A percentile compares a stretch with the other conserved stretches of the same genome.
These are phyloP conservation scores for Trametopsis cervina DNA, from an alignment of 768 basidiomycete genomes.

Conservation along the genomic window DNA sequence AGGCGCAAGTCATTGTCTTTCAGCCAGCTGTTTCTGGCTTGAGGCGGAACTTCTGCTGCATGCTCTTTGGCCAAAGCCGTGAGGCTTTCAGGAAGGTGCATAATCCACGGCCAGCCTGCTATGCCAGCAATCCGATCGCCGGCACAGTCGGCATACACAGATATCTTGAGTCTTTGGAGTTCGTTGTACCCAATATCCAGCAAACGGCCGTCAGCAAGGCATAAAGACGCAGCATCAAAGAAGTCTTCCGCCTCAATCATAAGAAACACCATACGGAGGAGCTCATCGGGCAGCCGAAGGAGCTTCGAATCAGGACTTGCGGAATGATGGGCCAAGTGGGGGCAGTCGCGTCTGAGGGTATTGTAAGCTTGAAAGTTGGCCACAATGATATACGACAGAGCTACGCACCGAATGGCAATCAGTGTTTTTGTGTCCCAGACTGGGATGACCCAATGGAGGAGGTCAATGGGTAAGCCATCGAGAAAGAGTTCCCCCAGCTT, in stretches of 20 bases:
- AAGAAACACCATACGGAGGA: neutral
- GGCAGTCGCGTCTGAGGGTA: too few species aligned
- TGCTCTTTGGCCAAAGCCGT: neutral
- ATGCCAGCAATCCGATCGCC: neutral
- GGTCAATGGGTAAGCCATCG: too few species aligned
- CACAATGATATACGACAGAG: too few species aligned
- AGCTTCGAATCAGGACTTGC: neutral
- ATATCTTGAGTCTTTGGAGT: neutral
- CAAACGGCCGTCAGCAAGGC: neutral
- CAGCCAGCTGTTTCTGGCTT: neutral
- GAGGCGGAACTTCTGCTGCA: neutral
- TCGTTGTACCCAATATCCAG: neutral
- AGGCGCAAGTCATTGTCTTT: too few species aligned
- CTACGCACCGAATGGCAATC: too few species aligned
- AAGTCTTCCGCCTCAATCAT: neutral
- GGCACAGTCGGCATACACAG: neutral
- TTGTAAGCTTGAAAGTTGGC: too few species aligned
- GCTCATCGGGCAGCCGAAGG: neutral
- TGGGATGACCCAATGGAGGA: too few species aligned
- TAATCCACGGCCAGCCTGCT: neutral
- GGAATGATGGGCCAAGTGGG: neutral
- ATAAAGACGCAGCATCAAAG: neutral
- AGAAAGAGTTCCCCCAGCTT: too few species aligned
- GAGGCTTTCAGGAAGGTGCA: neutral
- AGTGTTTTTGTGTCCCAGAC: too few species aligned